phyloP scores from a whole-genome alignment of 1,284 basidiomycete species.

The Apiotrichum mycotoxinovorans region DNA sequence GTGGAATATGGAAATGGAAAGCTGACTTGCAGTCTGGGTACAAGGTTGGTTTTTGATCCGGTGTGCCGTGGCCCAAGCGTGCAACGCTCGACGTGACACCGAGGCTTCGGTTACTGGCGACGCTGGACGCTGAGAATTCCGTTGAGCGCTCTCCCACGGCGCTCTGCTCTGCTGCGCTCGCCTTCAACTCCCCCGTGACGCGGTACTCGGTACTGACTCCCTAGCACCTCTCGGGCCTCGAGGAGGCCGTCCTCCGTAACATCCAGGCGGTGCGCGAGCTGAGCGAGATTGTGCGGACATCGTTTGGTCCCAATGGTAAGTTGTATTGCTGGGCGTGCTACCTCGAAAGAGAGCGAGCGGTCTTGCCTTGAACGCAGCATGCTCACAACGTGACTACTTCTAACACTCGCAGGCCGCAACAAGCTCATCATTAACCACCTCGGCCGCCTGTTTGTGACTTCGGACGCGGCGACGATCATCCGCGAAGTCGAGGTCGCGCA shows the following conservation, averaged over 20 bases:
- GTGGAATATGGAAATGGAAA: not conserved
- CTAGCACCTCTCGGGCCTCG: conserved; percentile 81
- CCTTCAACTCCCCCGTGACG: not conserved
- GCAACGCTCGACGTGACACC: not conserved
- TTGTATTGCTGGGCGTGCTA: conserved; percentile 7
- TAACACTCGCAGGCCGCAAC: conserved; percentile 67
- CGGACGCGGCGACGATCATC: conserved; percentile 98
- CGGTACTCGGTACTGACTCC: not conserved
- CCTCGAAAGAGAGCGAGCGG: too few species aligned
- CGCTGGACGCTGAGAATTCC: not conserved
- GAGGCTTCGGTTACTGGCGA: too few species aligned
- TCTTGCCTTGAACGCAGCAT: not conserved
- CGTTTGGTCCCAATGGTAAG: conserved; percentile 92
- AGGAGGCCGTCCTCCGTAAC: conserved; percentile 90
- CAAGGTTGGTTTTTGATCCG: conserved; percentile 9
- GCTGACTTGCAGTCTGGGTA: conserved; percentile 13
- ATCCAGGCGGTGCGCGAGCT: conserved; percentile 93
- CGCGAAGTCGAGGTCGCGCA: conserved; percentile 97
- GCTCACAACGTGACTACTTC: not conserved
- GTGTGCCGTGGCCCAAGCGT: not conserved
- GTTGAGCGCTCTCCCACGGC: not conserved
- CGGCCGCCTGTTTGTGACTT: conserved; percentile 92
- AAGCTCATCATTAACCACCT: conserved; percentile 97
- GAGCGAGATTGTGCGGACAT: conserved; percentile 90
- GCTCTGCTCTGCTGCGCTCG: not conserved